Conservation (phyloP, 306 rosid species). For the Chamaecrista fasciculata region DNA sequence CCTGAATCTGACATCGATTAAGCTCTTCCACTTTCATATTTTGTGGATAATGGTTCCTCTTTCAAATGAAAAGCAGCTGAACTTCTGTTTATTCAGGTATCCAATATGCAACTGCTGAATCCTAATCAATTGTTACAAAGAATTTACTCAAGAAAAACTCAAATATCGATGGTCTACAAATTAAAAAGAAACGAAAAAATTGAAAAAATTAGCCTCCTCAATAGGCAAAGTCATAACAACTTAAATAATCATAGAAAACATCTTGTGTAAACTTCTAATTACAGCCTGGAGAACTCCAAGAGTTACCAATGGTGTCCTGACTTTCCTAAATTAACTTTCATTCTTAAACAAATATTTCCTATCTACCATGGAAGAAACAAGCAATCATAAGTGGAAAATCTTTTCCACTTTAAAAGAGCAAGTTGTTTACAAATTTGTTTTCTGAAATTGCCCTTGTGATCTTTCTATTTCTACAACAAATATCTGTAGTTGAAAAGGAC, state of each 20-base stretch:
- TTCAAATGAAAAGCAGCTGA: background rate
- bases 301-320: background rate
- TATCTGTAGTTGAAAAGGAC: too few relatives aligned
- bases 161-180: background rate
- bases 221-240: too few relatives aligned
- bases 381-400: too few relatives aligned
- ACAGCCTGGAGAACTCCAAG: background rate
- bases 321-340: background rate
- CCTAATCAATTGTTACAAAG: background rate
- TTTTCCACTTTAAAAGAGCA: too few relatives aligned
- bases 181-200: too few relatives aligned
- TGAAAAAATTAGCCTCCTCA: too few relatives aligned
- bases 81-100: conserved; percentile 21
- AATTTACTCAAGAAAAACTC: background rate
- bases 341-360: background rate
- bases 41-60: background rate
- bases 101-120: conserved; percentile 15
- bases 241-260: too few relatives aligned
- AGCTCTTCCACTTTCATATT: conserved; percentile 66
- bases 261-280: background rate
- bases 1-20: conserved; percentile 67
- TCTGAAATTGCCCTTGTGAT: too few relatives aligned
- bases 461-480: too few relatives aligned
- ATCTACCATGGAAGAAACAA: too few relatives aligned
- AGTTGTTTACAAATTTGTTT: too few relatives aligned